phyloP scores from a whole-genome alignment of 345 rosid genomes.

The Litchi chinensis region DNA sequence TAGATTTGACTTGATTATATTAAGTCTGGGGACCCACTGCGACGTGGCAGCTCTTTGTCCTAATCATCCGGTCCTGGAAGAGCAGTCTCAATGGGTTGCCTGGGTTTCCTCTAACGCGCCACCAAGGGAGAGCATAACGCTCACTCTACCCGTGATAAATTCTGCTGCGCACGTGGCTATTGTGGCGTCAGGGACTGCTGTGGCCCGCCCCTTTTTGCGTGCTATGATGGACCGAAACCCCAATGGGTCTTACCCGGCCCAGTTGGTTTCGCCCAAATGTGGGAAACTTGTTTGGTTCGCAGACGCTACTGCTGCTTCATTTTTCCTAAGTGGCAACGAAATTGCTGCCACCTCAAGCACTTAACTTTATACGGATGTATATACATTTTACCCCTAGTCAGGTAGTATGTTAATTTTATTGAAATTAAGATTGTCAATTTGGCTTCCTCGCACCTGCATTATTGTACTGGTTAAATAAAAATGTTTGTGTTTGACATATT shows the following conservation, averaged over 20 bases:
- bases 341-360: neutral
- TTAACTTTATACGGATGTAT: neutral
- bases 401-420: no score
- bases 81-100: conserved; percentile 40
- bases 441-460: no score
- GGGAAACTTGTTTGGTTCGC: conserved; percentile 46
- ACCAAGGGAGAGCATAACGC: conserved; percentile 22
- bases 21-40: conserved; percentile 18
- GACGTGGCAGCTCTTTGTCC: conserved; percentile 36
- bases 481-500: no score
- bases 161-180: conserved; percentile 41
- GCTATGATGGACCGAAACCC: conserved; percentile 12
- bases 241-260: conserved; percentile 17
- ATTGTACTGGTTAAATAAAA: no score
- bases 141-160: conserved; percentile 45
- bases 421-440: no score
- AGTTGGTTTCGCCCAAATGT: conserved; percentile 26
- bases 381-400: no score
- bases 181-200: conserved; percentile 32
- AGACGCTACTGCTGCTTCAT: conserved; percentile 26
- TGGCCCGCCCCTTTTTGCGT: conserved; percentile 24
- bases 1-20: conserved; percentile 39
- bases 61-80: conserved; percentile 23
- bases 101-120: conserved; percentile 15
- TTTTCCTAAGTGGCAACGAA: conserved; percentile 8